Percentiles rank a stretch among this genome's conserved stretches.
These are phyloP conservation scores for Sungouiella thailandica DNA, from an alignment of 805 yeast species.

Conservation along the genomic window DNA sequence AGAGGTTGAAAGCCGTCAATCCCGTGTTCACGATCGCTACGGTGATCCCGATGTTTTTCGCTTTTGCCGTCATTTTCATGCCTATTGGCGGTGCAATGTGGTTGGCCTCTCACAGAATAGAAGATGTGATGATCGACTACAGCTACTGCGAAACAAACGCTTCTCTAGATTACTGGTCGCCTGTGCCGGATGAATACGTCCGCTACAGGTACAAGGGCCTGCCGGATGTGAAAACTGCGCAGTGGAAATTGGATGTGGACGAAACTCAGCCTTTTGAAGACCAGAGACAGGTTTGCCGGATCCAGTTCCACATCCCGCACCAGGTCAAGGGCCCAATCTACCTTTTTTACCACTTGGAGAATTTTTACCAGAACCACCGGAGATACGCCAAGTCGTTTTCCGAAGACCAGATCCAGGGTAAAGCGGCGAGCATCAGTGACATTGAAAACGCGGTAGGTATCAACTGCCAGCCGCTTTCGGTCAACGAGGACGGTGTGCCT, in stretches of 20 bases:
- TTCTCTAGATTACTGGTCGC: conserved; percentile 26
- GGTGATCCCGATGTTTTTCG: conserved; percentile 36
- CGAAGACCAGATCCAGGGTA: conserved; percentile 40
- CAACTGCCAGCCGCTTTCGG: conserved; percentile 40
- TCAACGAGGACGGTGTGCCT: conserved; percentile 39
- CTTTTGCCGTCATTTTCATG: conserved; percentile 35
- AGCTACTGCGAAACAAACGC: conserved; percentile 37
- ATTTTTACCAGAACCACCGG: conserved; percentile 41
- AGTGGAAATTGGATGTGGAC: conserved; percentile 35
- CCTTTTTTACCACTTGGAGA: conserved; percentile 36
- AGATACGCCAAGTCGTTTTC: conserved; percentile 39
- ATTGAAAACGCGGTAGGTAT: conserved; percentile 41
- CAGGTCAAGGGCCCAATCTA: conserved; percentile 36
- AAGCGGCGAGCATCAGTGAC: conserved; percentile 28
- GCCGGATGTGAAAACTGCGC: conserved; percentile 18
- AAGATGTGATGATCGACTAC: conserved; percentile 39
- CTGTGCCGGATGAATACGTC: conserved; percentile 35
- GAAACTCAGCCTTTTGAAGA: conserved; percentile 43
- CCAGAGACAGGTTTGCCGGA: conserved; percentile 42
- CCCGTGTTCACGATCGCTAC: conserved; percentile 39
- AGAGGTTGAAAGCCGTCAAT: conserved; percentile 47
- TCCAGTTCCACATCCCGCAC: conserved; percentile 35
- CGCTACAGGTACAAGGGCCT: conserved; percentile 29
- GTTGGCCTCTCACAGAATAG: conserved; percentile 35
- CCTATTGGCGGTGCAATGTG: conserved; percentile 46